Evolutionary conservation across 169 alveolate species (phyloP).

Genomic region (Plasmodium ovale): DNA sequence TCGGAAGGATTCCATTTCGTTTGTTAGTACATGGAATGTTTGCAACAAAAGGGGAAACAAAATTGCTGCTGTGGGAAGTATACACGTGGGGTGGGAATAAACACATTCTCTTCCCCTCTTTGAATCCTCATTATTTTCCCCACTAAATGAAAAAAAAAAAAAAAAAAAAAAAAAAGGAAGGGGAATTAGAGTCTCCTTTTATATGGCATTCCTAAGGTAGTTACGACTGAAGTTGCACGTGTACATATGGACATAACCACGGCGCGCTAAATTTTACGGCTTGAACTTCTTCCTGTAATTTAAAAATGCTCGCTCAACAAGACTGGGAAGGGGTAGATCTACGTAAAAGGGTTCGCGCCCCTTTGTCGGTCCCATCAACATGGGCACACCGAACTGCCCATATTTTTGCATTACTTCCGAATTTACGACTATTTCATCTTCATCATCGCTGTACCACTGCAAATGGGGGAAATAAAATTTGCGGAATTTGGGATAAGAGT

Average conservation of each 20-base stretch:
- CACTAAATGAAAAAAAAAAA: too few species aligned
- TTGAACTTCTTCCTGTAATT: slow-evolving; percentile 71
- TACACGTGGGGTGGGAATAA: too few species aligned
- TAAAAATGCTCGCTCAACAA: slow-evolving; percentile 52
- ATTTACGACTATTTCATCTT: slow-evolving; percentile 49
- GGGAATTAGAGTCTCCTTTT: too few species aligned
- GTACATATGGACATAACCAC: too few species aligned
- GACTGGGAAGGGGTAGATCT: slow-evolving; percentile 66
- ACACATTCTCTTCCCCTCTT: too few species aligned
- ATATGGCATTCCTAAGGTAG: too few species aligned
- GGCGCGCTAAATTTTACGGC: slow-evolving; percentile 6
- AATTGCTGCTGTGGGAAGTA: too few species aligned
- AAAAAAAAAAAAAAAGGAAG: too few species aligned
- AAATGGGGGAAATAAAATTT: neutral
- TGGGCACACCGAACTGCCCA: slow-evolving; percentile 50
- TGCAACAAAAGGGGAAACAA: neutral
- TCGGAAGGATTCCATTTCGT: too few species aligned
- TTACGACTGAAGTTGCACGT: too few species aligned
- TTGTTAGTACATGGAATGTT: neutral
- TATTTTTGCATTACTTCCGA: slow-evolving; percentile 34
- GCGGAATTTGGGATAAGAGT: neutral
- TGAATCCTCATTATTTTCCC: too few species aligned
- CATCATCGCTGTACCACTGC: slow-evolving; percentile 66
- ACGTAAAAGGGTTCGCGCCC: slow-evolving; percentile 77
- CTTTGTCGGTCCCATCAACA: slow-evolving; percentile 50